Base-by-base conservation (phyloP, 225 moss, liverwort and hornwort genomes). In the Ulota crispa region DNA sequence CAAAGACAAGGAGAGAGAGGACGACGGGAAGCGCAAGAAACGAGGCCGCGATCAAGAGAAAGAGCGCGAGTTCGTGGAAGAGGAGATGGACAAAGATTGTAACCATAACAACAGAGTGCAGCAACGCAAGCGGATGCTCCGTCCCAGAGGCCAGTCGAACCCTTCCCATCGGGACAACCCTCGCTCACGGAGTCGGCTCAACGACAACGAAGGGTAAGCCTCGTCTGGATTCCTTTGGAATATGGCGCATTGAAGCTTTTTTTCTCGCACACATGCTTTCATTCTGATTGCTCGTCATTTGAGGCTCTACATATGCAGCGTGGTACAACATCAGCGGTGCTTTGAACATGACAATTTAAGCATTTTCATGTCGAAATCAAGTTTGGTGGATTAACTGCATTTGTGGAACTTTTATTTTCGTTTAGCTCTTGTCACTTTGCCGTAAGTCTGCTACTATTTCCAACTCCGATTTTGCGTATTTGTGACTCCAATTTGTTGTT, bases 41-140 rank as follows among this genome's bases (percentile, higher is more conserved):
- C 73, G 79, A 28, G 74, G 79, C 19, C 82, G 79, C 6, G 86
- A 82, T 30, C 73, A 68, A 18, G 84, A 87, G 72, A 85, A 82
- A 69, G 81, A 85, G 39, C 72, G 72, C 50, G 50, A 50, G 0
- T 6, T 50, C 1, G 50, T 50, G 18, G 72, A 75, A 60, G 98
- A 88, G 77, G 96, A 94, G 54, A 91, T 86, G 81, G 99, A 96
- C 43, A 93, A 89, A 84, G 94, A 96, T 68, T 85, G 86, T 28
- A 85, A 82, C 30, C 87, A 88, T 62, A 89, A 89, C 76, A 88
- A 89, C 78, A 89, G 88, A 19, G 85, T 94, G 39, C 98, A 94
- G 80, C 92, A 92, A 80, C 87, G 95, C 70, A 96, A 93, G 88
- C 90, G 99, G 74, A 84, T 96, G 86, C 86, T 94, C 72, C 93